phyloP scores from a whole-genome alignment of 768 basidiomycete genomes.

The Tulasnella sp. region DNA sequence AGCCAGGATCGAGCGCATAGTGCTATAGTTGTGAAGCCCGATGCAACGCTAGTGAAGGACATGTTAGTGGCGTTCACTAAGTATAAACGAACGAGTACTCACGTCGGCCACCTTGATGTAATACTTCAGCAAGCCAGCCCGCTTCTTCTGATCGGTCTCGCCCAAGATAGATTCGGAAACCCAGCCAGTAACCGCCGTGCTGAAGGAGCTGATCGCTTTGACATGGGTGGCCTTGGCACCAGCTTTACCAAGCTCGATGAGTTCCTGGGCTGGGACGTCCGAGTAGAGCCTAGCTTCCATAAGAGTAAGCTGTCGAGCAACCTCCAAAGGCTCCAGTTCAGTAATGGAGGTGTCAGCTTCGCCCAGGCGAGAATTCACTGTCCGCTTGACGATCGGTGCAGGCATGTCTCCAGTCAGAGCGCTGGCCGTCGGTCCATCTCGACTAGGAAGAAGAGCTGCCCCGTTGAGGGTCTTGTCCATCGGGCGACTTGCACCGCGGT shows the following conservation, averaged over 20 bases:
- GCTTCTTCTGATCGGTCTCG: slow-evolving; percentile 83
- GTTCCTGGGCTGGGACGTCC: slow-evolving; percentile 80
- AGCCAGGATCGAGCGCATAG: slow-evolving; percentile 85
- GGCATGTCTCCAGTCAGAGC: slow-evolving; percentile 70
- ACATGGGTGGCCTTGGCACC: slow-evolving; percentile 66
- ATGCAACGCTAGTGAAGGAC: slow-evolving; percentile 65
- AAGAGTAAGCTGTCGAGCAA: slow-evolving; percentile 89
- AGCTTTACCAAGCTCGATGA: slow-evolving; percentile 77
- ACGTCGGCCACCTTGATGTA: slow-evolving; percentile 93
- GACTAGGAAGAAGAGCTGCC: slow-evolving; percentile 17
- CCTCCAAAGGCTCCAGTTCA: slow-evolving; percentile 91
- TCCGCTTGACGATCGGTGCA: slow-evolving; percentile 71
- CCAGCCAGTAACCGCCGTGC: slow-evolving; percentile 93
- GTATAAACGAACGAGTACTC: slow-evolving; percentile 37
- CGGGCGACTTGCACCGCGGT: background rate
- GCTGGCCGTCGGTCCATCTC: slow-evolving; percentile 53
- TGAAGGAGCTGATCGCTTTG: slow-evolving; percentile 78
- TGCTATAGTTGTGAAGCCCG: slow-evolving; percentile 82
- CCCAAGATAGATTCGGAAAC: slow-evolving; percentile 90
- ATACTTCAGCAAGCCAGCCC: slow-evolving; percentile 75
- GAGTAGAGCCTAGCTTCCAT: slow-evolving; percentile 89
- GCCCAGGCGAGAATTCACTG: slow-evolving; percentile 38
- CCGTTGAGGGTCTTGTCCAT: slow-evolving; percentile 13
- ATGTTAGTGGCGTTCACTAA: slow-evolving; percentile 15
- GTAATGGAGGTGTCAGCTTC: slow-evolving; percentile 52